Percentiles rank a stretch among this genome's conserved stretches.
These are phyloP conservation scores for Trichoderma erinaceum DNA, from an alignment of 495 filamentous ascomycete species.

Conservation along the genomic window DNA sequence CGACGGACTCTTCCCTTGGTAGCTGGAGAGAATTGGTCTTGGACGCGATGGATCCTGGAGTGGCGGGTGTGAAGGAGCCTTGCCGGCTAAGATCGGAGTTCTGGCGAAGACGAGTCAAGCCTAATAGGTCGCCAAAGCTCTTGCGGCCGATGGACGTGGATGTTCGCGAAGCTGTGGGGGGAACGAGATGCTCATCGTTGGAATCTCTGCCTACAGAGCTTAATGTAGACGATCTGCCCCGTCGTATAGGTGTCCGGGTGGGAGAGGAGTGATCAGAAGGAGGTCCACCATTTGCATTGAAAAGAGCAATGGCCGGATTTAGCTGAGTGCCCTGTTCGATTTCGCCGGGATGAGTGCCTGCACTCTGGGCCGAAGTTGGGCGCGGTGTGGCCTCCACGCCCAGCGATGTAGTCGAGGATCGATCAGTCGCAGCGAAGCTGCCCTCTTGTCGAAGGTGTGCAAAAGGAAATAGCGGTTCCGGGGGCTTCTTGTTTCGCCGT, in stretches of 20 bases:
- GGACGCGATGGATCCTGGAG: constrained; percentile 58
- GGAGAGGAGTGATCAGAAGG: constrained; percentile 72
- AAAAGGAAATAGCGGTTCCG: constrained; percentile 68
- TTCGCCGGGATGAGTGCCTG: constrained; percentile 42
- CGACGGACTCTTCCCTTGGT: constrained; percentile 47
- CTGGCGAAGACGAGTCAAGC: constrained; percentile 66
- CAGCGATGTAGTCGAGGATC: constrained; percentile 28
- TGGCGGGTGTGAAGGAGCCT: constrained; percentile 57
- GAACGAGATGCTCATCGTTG: constrained; percentile 51
- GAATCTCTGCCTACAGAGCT: constrained; percentile 63
- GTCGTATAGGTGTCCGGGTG: constrained; percentile 45
- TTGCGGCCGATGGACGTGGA: constrained; percentile 82
- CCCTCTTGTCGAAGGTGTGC: constrained; percentile 67
- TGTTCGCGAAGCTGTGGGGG: constrained; percentile 54
- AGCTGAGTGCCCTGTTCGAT: constrained; percentile 23
- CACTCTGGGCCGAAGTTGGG: constrained; percentile 24
- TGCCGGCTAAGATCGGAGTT: constrained; percentile 63
- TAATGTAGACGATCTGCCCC: constrained; percentile 84
- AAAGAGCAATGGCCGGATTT: constrained; percentile 50
- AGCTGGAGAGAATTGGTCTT: constrained; percentile 67
- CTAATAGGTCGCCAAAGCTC: constrained; percentile 85
- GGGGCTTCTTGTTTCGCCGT: constrained; percentile 69
- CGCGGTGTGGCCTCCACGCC: constrained; percentile 22
- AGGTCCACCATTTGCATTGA: constrained; percentile 53
- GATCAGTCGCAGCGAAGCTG: constrained; percentile 26